phyloP scores from a whole-genome alignment of 108 stramenopile species.

The Stephanodiscus minutulus region DNA sequence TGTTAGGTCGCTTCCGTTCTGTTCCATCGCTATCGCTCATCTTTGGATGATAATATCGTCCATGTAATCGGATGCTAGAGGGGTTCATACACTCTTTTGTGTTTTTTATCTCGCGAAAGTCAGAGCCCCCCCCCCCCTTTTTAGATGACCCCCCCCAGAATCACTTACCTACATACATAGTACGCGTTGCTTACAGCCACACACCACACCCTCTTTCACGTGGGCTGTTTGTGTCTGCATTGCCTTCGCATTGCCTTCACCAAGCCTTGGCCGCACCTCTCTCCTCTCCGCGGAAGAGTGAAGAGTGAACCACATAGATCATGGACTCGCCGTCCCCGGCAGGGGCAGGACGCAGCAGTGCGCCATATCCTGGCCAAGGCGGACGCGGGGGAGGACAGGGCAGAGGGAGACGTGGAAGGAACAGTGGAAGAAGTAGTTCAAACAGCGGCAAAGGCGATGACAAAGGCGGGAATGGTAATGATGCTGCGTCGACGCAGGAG shows the following conservation, averaged over 20 bases:
- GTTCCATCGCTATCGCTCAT: slow-evolving; percentile 18
- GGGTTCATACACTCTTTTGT: background rate
- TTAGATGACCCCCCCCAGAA: no score
- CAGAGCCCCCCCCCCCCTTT: no score
- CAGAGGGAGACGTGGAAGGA: slow-evolving; percentile 44
- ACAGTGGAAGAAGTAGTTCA: slow-evolving; percentile 4
- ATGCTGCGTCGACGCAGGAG: slow-evolving; percentile 22
- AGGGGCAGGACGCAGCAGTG: slow-evolving; percentile 11
- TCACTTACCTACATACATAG: no score
- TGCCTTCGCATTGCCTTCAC: no score
- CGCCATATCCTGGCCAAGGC: slow-evolving; percentile 13
- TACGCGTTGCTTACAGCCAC: no score
- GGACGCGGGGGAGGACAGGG: slow-evolving; percentile 41
- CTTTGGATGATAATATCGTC: background rate
- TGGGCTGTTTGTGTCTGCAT: no score
- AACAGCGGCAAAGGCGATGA: slow-evolving; percentile 7
- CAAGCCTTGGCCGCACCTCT: no score
- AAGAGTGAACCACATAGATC: background rate
- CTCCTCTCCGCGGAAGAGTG: no score
- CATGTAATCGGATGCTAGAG: background rate
- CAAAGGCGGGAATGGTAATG: slow-evolving; percentile 11
- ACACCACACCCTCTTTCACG: no score
- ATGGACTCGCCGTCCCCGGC: slow-evolving; percentile 3
- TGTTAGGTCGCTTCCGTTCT: slow-evolving; percentile 68
- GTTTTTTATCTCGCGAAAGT: no score